Evolutionary conservation across 352 stramenopile genomes (phyloP), one percentile per base, ranked within the genome.

Genomic region (Peronospora belbahrii): DNA sequence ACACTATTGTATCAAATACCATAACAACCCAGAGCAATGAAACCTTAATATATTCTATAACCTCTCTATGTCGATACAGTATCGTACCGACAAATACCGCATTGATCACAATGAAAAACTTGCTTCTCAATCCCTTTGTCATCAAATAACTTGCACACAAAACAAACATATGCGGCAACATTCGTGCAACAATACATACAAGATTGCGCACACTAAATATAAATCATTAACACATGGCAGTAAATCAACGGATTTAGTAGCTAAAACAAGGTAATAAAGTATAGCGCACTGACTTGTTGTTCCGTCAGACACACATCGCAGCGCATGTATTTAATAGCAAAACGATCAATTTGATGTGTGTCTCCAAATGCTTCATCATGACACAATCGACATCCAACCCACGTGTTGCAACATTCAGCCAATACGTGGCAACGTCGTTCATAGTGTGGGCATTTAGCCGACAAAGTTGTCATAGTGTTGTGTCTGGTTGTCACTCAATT

Each of bases 51-150:
- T n/a, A n/a, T n/a, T n/a, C n/a, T n/a, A n/a, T n/a, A n/a, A n/a
- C n/a, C n/a, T n/a, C n/a, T n/a, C n/a, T n/a, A n/a, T n/a, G n/a
- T n/a, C n/a, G n/a, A n/a, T n/a, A n/a, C 13, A 11, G 17, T 4
- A 27, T 64, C 64, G 23, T 35, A 85, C 73, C 77, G 60, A 46
- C 77, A 88, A 42, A 88, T 88, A 39, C 77, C 77, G 58, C 78
- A 87, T 34, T 78, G 70, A 23, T 75, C 67, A 61, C 75, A 86
- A 42, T 89, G 78, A 53, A 87, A 86, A 43, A 85, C 67, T 48
- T 85, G 18, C 50, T 87, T 87, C 46, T 62, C 44, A 3, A 55
- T 37, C 18, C 75, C 73, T n/a, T 65, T 62, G 34, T 85, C 59
- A 58, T 87, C 74, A 42, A 89, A 87, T 23, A 87, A 58, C 28